A percentile compares a stretch with the other conserved stretches of the same genome.
phyloP scores from a whole-genome alignment of 176 grass and related monocot species.

The Poa pratensis region DNA sequence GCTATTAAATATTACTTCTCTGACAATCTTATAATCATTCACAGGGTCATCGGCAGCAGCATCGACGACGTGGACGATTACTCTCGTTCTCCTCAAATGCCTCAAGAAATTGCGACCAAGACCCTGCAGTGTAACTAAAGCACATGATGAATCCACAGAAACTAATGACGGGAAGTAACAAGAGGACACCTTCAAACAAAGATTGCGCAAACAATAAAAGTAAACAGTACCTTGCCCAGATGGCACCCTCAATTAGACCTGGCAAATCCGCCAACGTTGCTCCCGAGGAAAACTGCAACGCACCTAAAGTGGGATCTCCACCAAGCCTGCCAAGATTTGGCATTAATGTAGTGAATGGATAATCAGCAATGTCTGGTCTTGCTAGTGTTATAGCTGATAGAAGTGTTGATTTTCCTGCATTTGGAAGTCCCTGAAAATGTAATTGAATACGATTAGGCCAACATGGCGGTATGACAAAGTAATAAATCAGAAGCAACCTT shows the following conservation, averaged over 20 bases:
- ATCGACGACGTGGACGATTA: slow-evolving; percentile 96
- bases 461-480: neutral
- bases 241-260: slow-evolving; percentile 97
- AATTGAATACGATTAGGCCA: slow-evolving; percentile 17
- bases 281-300: slow-evolving; percentile 80
- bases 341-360: slow-evolving; percentile 97
- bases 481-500: slow-evolving; percentile 24
- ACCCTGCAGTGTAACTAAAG: slow-evolving; percentile 60
- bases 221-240: slow-evolving; percentile 73
- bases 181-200: slow-evolving; percentile 2
- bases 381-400: slow-evolving; percentile 89
- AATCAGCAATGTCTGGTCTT: slow-evolving; percentile 93
- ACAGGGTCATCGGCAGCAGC: slow-evolving; percentile 82
- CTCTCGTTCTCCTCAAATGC: slow-evolving; percentile 91
- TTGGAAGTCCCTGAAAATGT: slow-evolving; percentile 83
- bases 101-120: slow-evolving; percentile 97
- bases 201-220: slow-evolving; percentile 15
- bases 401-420: slow-evolving; percentile 99
- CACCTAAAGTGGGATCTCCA: slow-evolving; percentile 87
- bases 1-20: slow-evolving; percentile 70
- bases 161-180: slow-evolving; percentile 17
- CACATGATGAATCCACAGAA: slow-evolving; percentile 28
- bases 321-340: slow-evolving; percentile 96
- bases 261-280: slow-evolving; percentile 97
- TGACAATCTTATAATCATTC: slow-evolving; percentile 90